phyloP scores from a whole-genome alignment of 106 monocot genomes.

The Cymbidium sinense region DNA sequence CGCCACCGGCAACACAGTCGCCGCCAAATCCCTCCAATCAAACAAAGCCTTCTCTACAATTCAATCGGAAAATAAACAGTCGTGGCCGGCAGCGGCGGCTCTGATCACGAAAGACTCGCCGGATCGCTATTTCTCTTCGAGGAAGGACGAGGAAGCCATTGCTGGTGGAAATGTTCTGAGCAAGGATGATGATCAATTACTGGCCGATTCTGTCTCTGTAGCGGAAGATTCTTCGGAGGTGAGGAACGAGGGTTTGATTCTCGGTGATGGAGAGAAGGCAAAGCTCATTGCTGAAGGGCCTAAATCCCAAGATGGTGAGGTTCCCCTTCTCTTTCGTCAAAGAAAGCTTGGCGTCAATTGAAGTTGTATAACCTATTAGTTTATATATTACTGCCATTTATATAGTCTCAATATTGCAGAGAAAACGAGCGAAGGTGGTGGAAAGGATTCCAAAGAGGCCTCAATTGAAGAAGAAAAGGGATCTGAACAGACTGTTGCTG shows the following conservation, averaged over 20 bases:
- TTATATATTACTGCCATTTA: background rate
- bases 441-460: background rate
- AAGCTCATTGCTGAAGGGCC: too few relatives aligned
- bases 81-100: background rate
- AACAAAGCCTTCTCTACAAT: background rate
- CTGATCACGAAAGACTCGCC: conserved; percentile 6
- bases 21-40: background rate
- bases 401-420: background rate
- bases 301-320: too few relatives aligned
- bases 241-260: background rate
- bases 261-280: background rate
- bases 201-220: background rate
- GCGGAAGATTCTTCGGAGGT: background rate
- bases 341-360: too few relatives aligned
- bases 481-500: background rate
- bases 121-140: conserved; percentile 5
- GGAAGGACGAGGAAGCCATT: background rate
- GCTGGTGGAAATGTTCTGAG: background rate
- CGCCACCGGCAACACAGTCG: conserved; percentile 19
- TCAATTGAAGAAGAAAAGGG: background rate
- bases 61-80: background rate
- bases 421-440: background rate
- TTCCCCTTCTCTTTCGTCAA: too few relatives aligned
- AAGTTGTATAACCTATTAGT: background rate
- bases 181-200: background rate